phyloP scores from a whole-genome alignment of 106 monocot genomes.

The Dioscorea alata region DNA sequence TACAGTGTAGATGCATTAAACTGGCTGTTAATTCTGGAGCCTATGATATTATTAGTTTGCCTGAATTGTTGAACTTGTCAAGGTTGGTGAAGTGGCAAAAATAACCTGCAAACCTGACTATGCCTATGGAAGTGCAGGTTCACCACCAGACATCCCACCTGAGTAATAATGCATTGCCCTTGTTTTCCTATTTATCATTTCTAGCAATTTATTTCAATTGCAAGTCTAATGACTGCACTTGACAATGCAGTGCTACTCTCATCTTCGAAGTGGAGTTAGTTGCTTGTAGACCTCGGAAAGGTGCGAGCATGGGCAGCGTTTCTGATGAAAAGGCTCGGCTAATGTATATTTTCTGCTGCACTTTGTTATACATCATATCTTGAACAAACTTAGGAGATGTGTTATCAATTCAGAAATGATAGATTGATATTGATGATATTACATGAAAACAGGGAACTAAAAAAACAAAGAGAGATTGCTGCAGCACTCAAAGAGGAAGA shows the following conservation, averaged over 20 bases:
- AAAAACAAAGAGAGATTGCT: constrained; percentile 79
- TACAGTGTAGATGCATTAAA: not conserved
- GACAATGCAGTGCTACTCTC: constrained; percentile 61
- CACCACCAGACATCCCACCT: constrained; percentile 96
- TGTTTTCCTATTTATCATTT: too few species aligned
- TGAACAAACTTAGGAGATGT: not conserved
- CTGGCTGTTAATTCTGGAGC: not conserved
- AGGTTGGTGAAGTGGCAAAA: constrained; percentile 95
- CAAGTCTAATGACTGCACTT: not conserved
- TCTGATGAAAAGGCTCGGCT: constrained; percentile 85
- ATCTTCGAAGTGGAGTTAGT: constrained; percentile 92
- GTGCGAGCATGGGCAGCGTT: constrained; percentile 51
- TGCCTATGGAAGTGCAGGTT: constrained; percentile 93
- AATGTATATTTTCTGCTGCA: constrained; percentile 27
- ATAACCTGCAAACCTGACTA: constrained; percentile 93
- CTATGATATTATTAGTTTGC: not conserved
- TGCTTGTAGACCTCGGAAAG: constrained; percentile 83
- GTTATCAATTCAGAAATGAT: too few species aligned
- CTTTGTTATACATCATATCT: too few species aligned
- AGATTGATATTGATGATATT: not conserved
- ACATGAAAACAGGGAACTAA: constrained; percentile 65
- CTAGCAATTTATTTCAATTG: not conserved
- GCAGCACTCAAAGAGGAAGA: constrained; percentile 84
- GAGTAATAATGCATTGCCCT: constrained; percentile 31
- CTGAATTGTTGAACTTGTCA: not conserved